phyloP scores from a whole-genome alignment of 2,329 filamentous ascomycete genomes.

The Fusarium coicis region DNA sequence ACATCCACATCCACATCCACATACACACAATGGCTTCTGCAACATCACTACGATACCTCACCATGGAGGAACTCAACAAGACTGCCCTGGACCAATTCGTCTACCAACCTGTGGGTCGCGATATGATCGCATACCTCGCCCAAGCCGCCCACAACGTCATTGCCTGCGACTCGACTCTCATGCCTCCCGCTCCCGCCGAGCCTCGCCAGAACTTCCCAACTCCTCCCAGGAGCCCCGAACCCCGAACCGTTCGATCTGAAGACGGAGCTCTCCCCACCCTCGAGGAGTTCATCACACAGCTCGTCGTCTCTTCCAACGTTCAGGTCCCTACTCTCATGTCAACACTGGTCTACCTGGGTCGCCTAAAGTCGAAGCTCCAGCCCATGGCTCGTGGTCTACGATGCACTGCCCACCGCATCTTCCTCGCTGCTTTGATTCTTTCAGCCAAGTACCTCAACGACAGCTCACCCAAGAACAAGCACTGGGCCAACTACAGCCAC shows the following conservation, averaged over 20 bases:
- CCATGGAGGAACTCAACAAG: slow-evolving; percentile 71
- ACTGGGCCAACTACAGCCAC: slow-evolving; percentile 95
- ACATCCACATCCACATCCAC: background rate
- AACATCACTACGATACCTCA: slow-evolving; percentile 58
- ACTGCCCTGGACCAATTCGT: slow-evolving; percentile 83
- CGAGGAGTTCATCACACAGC: slow-evolving; percentile 89
- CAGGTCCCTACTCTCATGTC: slow-evolving; percentile 98
- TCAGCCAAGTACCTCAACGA: slow-evolving; percentile 98
- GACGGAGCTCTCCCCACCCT: slow-evolving; percentile 77
- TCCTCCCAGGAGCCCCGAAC: slow-evolving; percentile 62
- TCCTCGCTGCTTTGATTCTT: slow-evolving; percentile 85
- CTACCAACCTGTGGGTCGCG: slow-evolving; percentile 76
- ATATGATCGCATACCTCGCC: slow-evolving; percentile 84
- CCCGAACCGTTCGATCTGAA: slow-evolving; percentile 58
- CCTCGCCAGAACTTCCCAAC: slow-evolving; percentile 56
- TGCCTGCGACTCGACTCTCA: slow-evolving; percentile 74
- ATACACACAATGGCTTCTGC: slow-evolving; percentile 32
- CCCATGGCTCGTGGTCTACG: slow-evolving; percentile 95
- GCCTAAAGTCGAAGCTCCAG: slow-evolving; percentile 85
- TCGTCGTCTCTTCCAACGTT: slow-evolving; percentile 93
- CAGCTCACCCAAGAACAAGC: slow-evolving; percentile 99
- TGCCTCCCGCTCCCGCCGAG: slow-evolving; percentile 56
- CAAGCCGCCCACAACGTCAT: slow-evolving; percentile 81
- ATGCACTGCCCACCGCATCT: slow-evolving; percentile 97
- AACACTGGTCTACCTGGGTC: slow-evolving; percentile 89